Evolutionary conservation across 257 asterid genomes (phyloP), one percentile per base, ranked within the genome.

Genomic region (Lithospermum erythrorhizon): DNA sequence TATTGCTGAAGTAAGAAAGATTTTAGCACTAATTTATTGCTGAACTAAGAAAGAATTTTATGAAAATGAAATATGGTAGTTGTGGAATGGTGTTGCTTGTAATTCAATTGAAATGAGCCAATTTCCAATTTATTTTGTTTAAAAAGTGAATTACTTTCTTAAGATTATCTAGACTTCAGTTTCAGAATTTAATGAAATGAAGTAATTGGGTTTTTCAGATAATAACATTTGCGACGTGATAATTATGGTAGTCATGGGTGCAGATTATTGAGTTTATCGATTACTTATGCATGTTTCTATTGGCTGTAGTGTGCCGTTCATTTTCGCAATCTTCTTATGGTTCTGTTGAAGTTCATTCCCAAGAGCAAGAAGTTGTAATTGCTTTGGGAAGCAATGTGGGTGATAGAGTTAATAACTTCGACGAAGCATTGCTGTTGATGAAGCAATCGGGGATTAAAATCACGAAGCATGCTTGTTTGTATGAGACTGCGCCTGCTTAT

Each of bases 321-420:
- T 63, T 72, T 69, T 76, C 76, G 69, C 86, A 81, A 61, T 70
- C 72, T 53, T 68, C 72, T 53, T 77, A 83, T 18, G 78, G 69
- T 58, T 58, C 75, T 4, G 81, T 91, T 37, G 93, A 82, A 68
- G 95, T 91, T 29, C 71, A 65, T 76, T 81, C 90, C 32, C 74
- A 79, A 29, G 95, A 91, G 65, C 94, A 88, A 53, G 96, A 86
- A 72, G 94, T 84, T 15, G 82, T 82, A 52, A 81, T 91, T 68
- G 98, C 98, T 59, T 60, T 91, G 66, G 97, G 97, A 67, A 91
- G 98, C 67, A 91, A 91, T 77, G 88, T 91, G 61, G 98, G 98
- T 0, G 74, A 88, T 58, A 78, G 96, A 66, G 77, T 91, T 59
- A 59, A 54, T 15, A 88, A 88, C 72, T 88, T 91, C 61, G 94